phyloP scores from a whole-genome alignment of 2,329 filamentous ascomycete genomes.

The Xylariaceae sp. region DNA sequence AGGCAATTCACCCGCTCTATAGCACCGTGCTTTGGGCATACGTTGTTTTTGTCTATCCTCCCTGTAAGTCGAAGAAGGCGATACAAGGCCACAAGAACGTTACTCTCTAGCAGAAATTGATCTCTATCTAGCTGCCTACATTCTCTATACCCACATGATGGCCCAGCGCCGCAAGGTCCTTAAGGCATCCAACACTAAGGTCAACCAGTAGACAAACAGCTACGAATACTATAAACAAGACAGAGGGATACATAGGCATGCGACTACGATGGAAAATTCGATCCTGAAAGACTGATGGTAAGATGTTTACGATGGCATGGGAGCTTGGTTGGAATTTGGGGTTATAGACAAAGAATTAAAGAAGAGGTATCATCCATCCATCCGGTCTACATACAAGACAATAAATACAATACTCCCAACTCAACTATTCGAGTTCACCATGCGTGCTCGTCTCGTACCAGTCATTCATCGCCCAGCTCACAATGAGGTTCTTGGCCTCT shows the following conservation, averaged over 20 bases:
- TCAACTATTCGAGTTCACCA: conserved; percentile 25
- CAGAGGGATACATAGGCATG: conserved; percentile 3
- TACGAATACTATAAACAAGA: not conserved
- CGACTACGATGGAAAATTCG: not conserved
- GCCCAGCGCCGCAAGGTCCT: conserved; percentile 79
- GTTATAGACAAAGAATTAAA: conserved; percentile 13
- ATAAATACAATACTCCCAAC: conserved; percentile 6
- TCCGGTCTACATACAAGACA: conserved; percentile 10
- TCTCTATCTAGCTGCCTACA: conserved; percentile 60
- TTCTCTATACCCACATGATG: conserved; percentile 95
- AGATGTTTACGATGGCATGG: too few species aligned
- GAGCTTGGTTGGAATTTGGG: conserved; percentile 1
- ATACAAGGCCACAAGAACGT: too few species aligned
- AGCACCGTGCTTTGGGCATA: conserved; percentile 73
- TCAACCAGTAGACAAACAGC: conserved; percentile 33
- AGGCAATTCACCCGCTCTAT: conserved; percentile 44
- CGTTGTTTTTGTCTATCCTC: conserved; percentile 75
- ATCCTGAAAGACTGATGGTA: too few species aligned
- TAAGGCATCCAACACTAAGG: conserved; percentile 55
- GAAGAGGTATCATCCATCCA: conserved; percentile 11
- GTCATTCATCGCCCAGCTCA: conserved; percentile 60
- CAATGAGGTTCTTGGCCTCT: conserved; percentile 63
- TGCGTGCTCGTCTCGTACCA: conserved; percentile 61
- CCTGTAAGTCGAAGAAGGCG: conserved; percentile 54
- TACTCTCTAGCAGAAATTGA: conserved; percentile 3